Conservation (phyloP, 345 rosid genomes). For the Rhodamnia argentea region DNA sequence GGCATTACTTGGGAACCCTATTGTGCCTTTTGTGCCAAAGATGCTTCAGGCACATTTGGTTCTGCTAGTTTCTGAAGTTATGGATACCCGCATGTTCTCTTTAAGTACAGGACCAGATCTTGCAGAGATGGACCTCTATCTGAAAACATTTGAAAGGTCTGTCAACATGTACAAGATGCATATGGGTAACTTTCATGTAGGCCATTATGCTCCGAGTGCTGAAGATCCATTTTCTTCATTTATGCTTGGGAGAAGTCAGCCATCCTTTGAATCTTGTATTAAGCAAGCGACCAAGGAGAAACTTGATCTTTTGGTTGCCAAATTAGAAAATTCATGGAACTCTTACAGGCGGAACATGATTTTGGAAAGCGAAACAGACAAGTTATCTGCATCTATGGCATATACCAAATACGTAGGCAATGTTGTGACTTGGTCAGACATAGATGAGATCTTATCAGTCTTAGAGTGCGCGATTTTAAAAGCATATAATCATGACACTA, state of each 20-base stretch:
- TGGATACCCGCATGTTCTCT: constrained; percentile 23
- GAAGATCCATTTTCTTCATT: constrained; percentile 15
- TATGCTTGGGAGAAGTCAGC: constrained; percentile 11
- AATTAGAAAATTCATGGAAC: constrained; percentile 31
- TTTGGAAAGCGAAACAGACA: constrained; percentile 22
- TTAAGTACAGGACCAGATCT: constrained; percentile 17
- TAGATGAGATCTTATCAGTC: constrained; percentile 32
- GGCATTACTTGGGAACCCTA: constrained; percentile 49
- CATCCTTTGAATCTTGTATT: constrained; percentile 39
- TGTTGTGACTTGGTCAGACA: constrained; percentile 29
- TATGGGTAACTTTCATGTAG: constrained; percentile 20
- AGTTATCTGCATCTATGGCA: constrained; percentile 39
- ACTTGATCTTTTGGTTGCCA: constrained; percentile 26
- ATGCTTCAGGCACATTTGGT: constrained; percentile 50
- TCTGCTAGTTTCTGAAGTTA: constrained; percentile 47
- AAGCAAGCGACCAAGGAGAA: constrained; percentile 35
- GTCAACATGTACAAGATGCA: constrained; percentile 40
- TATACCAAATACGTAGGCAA: constrained; percentile 30
- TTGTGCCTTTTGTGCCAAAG: constrained; percentile 60
- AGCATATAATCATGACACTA: constrained; percentile 38
- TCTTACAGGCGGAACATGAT: constrained; percentile 20
- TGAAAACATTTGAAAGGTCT: constrained; percentile 60
- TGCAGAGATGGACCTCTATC: constrained; percentile 20
- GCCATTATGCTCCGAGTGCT: constrained; percentile 8
- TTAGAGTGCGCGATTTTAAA: constrained; percentile 31